Conservation (phyloP, 108 stramenopile genomes). For the Skeletonema costatum region DNA sequence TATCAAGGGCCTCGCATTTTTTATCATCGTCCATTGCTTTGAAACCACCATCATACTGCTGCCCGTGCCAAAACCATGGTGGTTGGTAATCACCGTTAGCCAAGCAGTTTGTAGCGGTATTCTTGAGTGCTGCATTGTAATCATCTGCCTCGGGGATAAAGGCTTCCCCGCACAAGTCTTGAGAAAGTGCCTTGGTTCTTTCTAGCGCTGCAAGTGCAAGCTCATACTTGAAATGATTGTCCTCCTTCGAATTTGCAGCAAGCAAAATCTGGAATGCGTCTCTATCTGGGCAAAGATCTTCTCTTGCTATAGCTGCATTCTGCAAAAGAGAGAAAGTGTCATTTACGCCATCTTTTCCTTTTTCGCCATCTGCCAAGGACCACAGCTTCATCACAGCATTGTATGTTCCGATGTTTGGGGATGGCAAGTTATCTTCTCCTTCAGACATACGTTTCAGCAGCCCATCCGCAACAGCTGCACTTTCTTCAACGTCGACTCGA, state of each 20-base stretch:
- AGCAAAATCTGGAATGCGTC: constrained; percentile 38
- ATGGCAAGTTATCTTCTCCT: constrained; percentile 42
- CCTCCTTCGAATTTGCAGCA: constrained; percentile 24
- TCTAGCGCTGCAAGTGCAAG: constrained; percentile 45
- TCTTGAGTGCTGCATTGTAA: constrained; percentile 69
- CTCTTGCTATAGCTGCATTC: constrained; percentile 8
- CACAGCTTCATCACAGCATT: constrained; percentile 63
- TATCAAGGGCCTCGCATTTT: constrained; percentile 41
- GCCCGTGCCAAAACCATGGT: constrained; percentile 46
- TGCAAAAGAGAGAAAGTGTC: constrained; percentile 41
- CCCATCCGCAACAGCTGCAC: constrained; percentile 46
- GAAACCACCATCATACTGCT: constrained; percentile 49
- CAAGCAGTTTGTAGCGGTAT: neutral
- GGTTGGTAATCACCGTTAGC: constrained; percentile 33
- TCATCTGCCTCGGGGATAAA: constrained; percentile 49
- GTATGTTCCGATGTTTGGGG: constrained; percentile 55
- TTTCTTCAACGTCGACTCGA: constrained; percentile 21
- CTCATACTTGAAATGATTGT: constrained; percentile 51
- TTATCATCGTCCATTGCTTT: constrained; percentile 19
- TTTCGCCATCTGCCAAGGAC: constrained; percentile 45
- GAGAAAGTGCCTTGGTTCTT: constrained; percentile 46
- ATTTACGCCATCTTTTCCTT: constrained; percentile 34
- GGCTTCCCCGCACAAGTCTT: constrained; percentile 9
- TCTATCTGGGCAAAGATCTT: constrained; percentile 17
- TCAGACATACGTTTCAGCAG: constrained; percentile 60